These are phyloP conservation scores for Colletotrichum sp. DNA, from an alignment of 2,329 filamentous ascomycete genomes.

Conservation along the genomic window DNA sequence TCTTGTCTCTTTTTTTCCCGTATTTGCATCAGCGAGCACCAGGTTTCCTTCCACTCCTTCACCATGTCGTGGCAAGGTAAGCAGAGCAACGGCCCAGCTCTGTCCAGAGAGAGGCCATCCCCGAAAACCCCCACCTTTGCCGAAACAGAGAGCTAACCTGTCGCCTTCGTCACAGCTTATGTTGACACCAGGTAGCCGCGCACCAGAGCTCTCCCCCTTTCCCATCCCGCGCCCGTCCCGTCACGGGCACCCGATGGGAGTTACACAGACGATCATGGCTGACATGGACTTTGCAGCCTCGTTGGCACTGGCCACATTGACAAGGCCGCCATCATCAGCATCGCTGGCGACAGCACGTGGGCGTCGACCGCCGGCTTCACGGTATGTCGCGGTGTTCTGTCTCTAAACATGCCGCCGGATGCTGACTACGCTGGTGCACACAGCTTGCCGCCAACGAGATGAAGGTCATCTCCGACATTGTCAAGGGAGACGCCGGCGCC, in stretches of 20 bases:
- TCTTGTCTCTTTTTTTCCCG: slow-evolving; percentile 11
- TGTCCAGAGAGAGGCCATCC: neutral
- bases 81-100: neutral
- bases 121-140: slow-evolving; percentile 13
- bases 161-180: slow-evolving; percentile 44
- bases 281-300: slow-evolving; percentile 60
- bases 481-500: slow-evolving; percentile 48
- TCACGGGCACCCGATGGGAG: neutral
- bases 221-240: neutral
- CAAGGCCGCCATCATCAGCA: slow-evolving; percentile 84
- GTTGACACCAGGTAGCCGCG: slow-evolving; percentile 53
- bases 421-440: slow-evolving; percentile 31
- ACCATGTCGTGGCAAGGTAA: slow-evolving; percentile 58
- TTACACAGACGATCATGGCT: neutral
- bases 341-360: slow-evolving; percentile 81
- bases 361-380: slow-evolving; percentile 73
- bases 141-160: slow-evolving; percentile 31
- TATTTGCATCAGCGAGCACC: slow-evolving; percentile 18
- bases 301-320: slow-evolving; percentile 80
- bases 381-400: slow-evolving; percentile 53
- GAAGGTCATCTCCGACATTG: slow-evolving; percentile 60
- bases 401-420: neutral
- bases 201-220: neutral
- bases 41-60: slow-evolving; percentile 21
- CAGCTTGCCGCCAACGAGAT: slow-evolving; percentile 65